phyloP scores from a whole-genome alignment of 164 flowering plant genomes.

The Malania oleifera region DNA sequence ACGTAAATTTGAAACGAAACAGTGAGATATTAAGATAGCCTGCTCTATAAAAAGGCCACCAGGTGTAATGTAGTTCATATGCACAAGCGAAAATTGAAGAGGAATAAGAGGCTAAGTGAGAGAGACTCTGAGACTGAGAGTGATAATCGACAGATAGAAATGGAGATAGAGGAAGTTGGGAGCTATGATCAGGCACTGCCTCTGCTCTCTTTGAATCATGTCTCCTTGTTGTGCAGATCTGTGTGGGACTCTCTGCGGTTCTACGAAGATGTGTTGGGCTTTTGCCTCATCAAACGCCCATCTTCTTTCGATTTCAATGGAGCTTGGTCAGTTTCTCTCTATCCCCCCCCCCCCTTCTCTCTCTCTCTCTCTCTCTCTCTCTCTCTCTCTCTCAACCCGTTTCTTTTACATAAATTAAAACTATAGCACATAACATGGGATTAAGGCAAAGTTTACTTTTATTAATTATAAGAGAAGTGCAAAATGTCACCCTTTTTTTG shows the following conservation, averaged over 20 bases:
- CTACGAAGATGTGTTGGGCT: conserved; percentile 58
- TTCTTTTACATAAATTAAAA: not conserved
- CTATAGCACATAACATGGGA: no score
- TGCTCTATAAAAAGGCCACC: conserved; percentile 11
- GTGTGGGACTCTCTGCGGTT: conserved; percentile 35
- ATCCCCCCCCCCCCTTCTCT: not conserved
- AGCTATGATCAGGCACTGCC: conserved; percentile 38
- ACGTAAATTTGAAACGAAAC: not conserved
- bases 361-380: not conserved
- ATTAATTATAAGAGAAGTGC: not conserved
- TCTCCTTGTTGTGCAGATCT: conserved; percentile 47
- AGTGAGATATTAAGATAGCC: not conserved
- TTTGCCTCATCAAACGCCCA: conserved; percentile 63
- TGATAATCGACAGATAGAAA: not conserved
- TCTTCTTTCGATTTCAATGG: conserved; percentile 64
- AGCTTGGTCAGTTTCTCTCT: conserved; percentile 59
- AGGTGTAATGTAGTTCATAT: not conserved
- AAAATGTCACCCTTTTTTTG: no score
- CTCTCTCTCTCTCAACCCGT: not conserved
- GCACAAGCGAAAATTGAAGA: not conserved
- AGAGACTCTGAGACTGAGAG: not conserved
- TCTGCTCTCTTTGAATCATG: conserved; percentile 54
- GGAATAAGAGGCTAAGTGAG: not conserved
- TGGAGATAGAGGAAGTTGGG: conserved; percentile 33
- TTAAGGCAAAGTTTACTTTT: no score